Evolutionary conservation across 2,329 filamentous ascomycete genomes (phyloP).

Genomic region (Penicillium sp.): DNA sequence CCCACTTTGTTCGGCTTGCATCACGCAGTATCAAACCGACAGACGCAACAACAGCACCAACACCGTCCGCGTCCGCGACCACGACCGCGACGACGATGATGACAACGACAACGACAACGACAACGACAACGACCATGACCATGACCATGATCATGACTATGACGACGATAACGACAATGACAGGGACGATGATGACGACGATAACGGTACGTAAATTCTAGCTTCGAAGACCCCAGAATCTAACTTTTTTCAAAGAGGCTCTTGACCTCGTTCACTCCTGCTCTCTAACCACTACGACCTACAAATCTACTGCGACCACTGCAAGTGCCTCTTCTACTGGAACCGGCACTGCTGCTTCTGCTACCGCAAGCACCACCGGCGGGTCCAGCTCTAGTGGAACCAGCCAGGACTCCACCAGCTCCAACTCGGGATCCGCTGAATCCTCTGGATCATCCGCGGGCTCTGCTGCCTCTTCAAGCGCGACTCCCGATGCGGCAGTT

Average conservation of each 20-base stretch:
- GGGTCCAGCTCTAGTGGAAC: constrained; percentile 1
- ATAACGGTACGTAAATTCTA: constrained; percentile 27
- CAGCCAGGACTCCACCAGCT: constrained; percentile 1
- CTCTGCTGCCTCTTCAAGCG: constrained; percentile 10
- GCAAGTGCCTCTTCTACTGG: constrained; percentile 7
- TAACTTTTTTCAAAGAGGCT: constrained; percentile 25
- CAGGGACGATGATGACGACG: constrained; percentile 14
- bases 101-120: constrained; percentile 12
- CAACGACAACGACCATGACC: constrained; percentile 11
- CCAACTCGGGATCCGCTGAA: not conserved
- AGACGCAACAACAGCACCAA: constrained; percentile 12
- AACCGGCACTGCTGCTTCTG: constrained; percentile 1
- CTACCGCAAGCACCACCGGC: constrained; percentile 4
- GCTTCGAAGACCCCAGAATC: not conserved
- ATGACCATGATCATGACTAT: constrained; percentile 14
- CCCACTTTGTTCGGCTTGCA: constrained; percentile 35
- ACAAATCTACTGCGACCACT: constrained; percentile 24
- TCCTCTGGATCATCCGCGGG: not conserved
- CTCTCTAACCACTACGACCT: constrained; percentile 29
- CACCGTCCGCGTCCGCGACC: constrained; percentile 12
- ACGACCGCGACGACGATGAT: constrained; percentile 18
- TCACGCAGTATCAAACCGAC: constrained; percentile 24
- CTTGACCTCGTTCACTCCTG: constrained; percentile 34
- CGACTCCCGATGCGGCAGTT: constrained; percentile 18
- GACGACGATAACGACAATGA: constrained; percentile 12